Base-by-base conservation (phyloP, 1,284 basidiomycete genomes). In the Vanrija pseudolonga region DNA sequence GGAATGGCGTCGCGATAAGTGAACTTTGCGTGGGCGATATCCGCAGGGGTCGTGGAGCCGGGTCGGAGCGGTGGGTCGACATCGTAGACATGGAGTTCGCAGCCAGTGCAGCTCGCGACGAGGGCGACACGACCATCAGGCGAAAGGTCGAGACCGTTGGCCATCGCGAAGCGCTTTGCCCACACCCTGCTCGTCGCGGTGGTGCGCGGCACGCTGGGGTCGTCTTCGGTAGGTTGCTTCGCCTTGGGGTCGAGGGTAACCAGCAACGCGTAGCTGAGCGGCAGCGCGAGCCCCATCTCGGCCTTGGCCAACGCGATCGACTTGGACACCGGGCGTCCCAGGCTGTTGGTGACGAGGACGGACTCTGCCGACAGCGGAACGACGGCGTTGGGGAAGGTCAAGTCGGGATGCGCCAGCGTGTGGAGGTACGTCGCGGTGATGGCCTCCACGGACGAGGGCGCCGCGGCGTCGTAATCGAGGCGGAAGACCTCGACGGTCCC, bases 31-130 rank as follows among this genome's bases (percentile, higher is more conserved):
- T 15, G 32, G 32, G 32, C 32, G 32, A 32, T 32, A 9, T 32
- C 9, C 4, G 32, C 8, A 15, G 32, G 32, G 11, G 32, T 32
- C 11, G 32, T 12, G 12, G 11, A 3, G 12, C 32, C 32, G 32
- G 32, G 32, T 15, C 11, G 32, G 32, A 32, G 32, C 2, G 32
- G 37, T 11, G 51, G 47, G 23, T 22, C 18, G n/a, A 57, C 32
- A 36, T 57, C 55, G 51, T 57, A 57, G 18, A 57, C 40, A 44
- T 52, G 50, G 12, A 57, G 39, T 8, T 53, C 44, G 23, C 23
- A 22, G 5, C 47, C 45, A 0, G 37, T 22, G 43, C 51, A 43
- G 4, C 44, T 51, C 2, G 47, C 51, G 1, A 44, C 55, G 19
- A 45, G 43, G 1, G 53, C 47, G 9, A 57, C 28, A 19, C 44